Percentiles rank a stretch among this genome's conserved stretches.
Conservation (phyloP, 2,329 filamentous ascomycete species). For the Hysterium pulicare region DNA sequence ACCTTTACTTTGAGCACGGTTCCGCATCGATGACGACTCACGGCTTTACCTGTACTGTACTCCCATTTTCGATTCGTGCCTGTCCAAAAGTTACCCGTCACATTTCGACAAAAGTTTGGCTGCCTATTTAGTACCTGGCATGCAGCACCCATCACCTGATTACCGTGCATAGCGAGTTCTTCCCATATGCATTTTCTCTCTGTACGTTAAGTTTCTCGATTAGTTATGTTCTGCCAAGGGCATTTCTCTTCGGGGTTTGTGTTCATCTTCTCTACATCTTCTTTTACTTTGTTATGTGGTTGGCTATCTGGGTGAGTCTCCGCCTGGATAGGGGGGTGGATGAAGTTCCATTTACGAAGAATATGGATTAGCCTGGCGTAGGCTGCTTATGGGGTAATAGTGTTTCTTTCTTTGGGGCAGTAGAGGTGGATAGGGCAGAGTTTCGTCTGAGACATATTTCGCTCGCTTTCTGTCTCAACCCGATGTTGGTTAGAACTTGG, state of each 20-base stretch:
- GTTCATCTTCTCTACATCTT: slow-evolving; percentile 12
- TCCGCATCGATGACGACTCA: slow-evolving; percentile 29
- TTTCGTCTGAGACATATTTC: too few relatives aligned
- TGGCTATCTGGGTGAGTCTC: slow-evolving; percentile 20
- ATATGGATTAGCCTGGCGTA: slow-evolving; percentile 20
- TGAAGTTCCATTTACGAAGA: too few relatives aligned
- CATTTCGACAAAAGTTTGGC: slow-evolving; percentile 33
- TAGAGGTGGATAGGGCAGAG: too few relatives aligned
- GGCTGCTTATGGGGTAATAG: slow-evolving; percentile 6
- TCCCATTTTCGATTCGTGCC: slow-evolving; percentile 26
- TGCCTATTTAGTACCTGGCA: slow-evolving; percentile 23
- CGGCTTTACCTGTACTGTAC: slow-evolving; percentile 38
- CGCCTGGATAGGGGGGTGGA: slow-evolving; percentile 17
- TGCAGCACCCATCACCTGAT: slow-evolving; percentile 15
- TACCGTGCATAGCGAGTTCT: slow-evolving; percentile 37
- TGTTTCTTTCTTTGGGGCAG: too few relatives aligned
- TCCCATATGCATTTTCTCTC: slow-evolving; percentile 30
- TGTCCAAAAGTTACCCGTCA: slow-evolving; percentile 34
- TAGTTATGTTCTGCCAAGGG: slow-evolving; percentile 1
- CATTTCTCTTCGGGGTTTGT: slow-evolving; percentile 1
- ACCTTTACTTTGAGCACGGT: background rate
- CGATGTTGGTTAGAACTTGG: too few relatives aligned
- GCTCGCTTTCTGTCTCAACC: too few relatives aligned
- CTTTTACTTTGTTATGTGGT: slow-evolving; percentile 9
- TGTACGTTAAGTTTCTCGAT: slow-evolving; percentile 23